Evolutionary conservation across 305 asterid genomes (phyloP), one percentile per base, ranked within the genome.

Genomic region (Vinca major): DNA sequence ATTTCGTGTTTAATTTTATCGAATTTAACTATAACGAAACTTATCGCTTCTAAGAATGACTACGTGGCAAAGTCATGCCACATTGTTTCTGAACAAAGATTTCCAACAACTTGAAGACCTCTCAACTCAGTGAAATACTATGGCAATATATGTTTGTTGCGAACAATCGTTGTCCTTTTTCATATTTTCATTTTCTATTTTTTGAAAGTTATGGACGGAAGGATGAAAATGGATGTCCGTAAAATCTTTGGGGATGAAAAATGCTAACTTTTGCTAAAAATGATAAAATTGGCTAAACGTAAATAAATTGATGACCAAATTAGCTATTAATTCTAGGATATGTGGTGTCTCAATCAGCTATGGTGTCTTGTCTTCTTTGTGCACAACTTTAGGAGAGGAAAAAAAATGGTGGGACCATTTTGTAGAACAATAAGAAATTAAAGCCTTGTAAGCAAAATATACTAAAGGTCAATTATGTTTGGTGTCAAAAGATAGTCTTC

Each of bases 361-460:
- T n/a, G 40, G 56, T 50, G 39, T 26, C 12, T 41, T 9, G 49
- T 67, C 16, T 52, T 4, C 19, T 62, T 62, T 62, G 69, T 36
- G 41, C 4, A 44, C 47, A 51, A 62, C 69, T 60, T 45, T 61
- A 63, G 7, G 12, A n/a, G 33, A 26, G 33, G 1, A 0, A 26
- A 36, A 65, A 47, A 71, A n/a, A 17, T 71, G 48, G 68, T 63
- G 68, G 49, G 13, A 26, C 40, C 40, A 43, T 21, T 56, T 12
- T 63, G 16, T 20, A 10, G 0, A 45, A 10, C 53, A 16, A 26
- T 40, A n/a, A n/a, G 52, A 45, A 40, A 41, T 41, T 41, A 41
- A 45, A 63, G 52, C 40, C 53, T 12, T 13, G 63, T 13, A 13
- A 5, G 17, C 12, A 36, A 9, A 10, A 36, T 13, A 1, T 37